Evolutionary conservation across 495 filamentous ascomycete species (phyloP).

Genomic region (Penicillium cinerascens): DNA sequence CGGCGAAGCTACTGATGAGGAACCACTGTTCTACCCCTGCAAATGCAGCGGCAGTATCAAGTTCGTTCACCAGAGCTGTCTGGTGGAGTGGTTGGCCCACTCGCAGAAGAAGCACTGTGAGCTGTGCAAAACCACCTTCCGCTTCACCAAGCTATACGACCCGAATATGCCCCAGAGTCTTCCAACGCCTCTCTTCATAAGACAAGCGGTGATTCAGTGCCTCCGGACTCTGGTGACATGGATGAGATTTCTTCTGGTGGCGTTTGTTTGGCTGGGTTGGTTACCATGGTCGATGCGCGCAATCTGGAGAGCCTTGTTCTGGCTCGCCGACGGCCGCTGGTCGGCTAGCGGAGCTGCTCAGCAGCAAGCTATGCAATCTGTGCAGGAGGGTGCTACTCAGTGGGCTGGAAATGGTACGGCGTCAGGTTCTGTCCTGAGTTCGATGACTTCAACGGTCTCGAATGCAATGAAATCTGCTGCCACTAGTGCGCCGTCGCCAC

Average conservation of each 20-base stretch:
- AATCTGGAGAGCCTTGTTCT: conserved; percentile 89
- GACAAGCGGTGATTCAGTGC: conserved; percentile 68
- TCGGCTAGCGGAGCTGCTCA: conserved; percentile 39
- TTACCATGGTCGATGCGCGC: conserved; percentile 88
- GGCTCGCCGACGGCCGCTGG: conserved; percentile 91
- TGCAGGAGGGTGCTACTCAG: conserved; percentile 16
- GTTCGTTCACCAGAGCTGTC: conserved; percentile 92
- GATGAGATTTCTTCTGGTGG: conserved; percentile 73
- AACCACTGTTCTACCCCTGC: conserved; percentile 95
- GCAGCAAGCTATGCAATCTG: conserved; percentile 14
- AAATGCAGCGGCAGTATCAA: conserved; percentile 99
- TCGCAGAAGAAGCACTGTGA: conserved; percentile 99
- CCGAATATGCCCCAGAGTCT: conserved; percentile 84
- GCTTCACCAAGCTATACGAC: conserved; percentile 95
- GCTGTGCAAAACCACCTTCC: conserved; percentile 96
- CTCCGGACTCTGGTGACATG: conserved; percentile 68
- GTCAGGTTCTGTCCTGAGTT: conserved; percentile 21
- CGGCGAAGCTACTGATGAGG: conserved; percentile 76
- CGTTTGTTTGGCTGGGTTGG: conserved; percentile 81
- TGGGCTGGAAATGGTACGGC: conserved; percentile 34
- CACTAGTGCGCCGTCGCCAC: conserved; percentile 21
- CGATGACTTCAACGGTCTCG: conserved; percentile 25
- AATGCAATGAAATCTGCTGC: conserved; percentile 24
- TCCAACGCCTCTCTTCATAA: conserved; percentile 73
- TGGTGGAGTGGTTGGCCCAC: conserved; percentile 97